These are phyloP conservation scores for Ustilago lituana DNA, from an alignment of 1,284 basidiomycete genomes.

Conservation along the genomic window DNA sequence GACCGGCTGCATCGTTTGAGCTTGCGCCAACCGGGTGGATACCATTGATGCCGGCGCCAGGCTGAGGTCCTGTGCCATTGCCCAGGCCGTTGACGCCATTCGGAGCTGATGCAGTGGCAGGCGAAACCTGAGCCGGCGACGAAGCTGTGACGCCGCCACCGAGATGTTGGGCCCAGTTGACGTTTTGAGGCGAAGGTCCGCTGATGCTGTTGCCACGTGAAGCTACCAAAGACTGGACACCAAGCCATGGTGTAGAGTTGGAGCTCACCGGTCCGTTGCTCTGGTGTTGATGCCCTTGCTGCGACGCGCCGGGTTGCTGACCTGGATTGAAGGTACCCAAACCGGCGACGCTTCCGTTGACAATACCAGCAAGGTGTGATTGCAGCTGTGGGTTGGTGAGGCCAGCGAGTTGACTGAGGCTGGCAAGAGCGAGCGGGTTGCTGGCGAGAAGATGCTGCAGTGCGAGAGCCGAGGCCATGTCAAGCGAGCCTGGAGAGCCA, in stretches of 20 bases:
- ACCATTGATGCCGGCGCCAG: slow-evolving; percentile 7
- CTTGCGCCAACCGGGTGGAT: background rate
- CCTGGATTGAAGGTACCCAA: slow-evolving; percentile 16
- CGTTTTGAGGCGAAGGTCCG: slow-evolving; percentile 28
- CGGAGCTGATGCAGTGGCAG: slow-evolving; percentile 1
- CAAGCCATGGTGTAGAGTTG: slow-evolving; percentile 23
- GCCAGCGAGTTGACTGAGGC: slow-evolving; percentile 45
- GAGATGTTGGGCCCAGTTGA: slow-evolving; percentile 18
- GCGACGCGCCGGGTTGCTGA: slow-evolving; percentile 17
- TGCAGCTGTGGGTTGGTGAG: slow-evolving; percentile 51
- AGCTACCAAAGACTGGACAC: slow-evolving; percentile 23
- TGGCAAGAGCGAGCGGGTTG: slow-evolving; percentile 59
- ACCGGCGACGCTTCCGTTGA: slow-evolving; percentile 26
- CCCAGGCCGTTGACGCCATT: slow-evolving; percentile 15
- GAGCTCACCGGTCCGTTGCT: slow-evolving; percentile 11
- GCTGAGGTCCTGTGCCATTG: slow-evolving; percentile 13
- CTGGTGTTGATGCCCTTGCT: slow-evolving; percentile 28
- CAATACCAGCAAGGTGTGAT: slow-evolving; percentile 44
- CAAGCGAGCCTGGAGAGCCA: slow-evolving; percentile 34
- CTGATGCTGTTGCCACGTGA: slow-evolving; percentile 25
- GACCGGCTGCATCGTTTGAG: slow-evolving; percentile 8
- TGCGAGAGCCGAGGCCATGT: slow-evolving; percentile 64
- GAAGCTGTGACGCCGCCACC: slow-evolving; percentile 3
- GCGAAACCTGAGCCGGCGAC: slow-evolving; percentile 9
- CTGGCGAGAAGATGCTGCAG: slow-evolving; percentile 62